Evolutionary conservation across 495 filamentous ascomycete species (phyloP), one percentile per base, ranked within the genome.

Genomic region (Apodospora peruviana): DNA sequence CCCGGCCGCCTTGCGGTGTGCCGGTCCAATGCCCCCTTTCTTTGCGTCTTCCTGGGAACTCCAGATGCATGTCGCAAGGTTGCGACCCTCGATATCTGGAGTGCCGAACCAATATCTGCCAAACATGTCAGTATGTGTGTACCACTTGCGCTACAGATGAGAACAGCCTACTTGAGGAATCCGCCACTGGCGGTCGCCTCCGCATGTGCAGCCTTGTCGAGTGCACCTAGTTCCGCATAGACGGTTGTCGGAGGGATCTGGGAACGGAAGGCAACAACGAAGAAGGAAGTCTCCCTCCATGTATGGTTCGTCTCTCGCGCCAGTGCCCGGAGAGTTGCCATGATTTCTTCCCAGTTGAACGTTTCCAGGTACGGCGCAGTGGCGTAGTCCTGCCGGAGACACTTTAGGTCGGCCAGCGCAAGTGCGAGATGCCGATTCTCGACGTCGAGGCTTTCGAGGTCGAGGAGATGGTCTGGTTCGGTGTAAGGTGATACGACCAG

Each of bases 41-140:
- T 72, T 74, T 22, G 87, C 86, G 66, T 91, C 87, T 32, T 83
- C 73, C 24, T 77, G 73, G 56, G 73, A 79, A 34, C 85, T 74
- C 87, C 87, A 91, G 51, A 91, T 59, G 61, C 85, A 90, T 38
- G 86, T 90, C 40, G 87, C 86, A 51, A 90, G 64, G 65, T 91
- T 90, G 58, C 74, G 71, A 20, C 77, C 73, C 25, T 83, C 62
- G 27, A 61, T 70, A 67, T 89, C 78, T 25, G 85, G 85, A 23
- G 63, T 65, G 12, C 86, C 86, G 61, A 87, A 91, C 87, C 88
- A 93, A 68, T 91, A 90, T 52, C 77, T 80, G 57, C 48, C 22
- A 25, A 47, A 25, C 48, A 39, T 55, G 57, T 58, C 24, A 53
- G 53, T 39, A 45, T 23, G 1, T 0, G 14, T 8, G 0, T 23